phyloP scores from a whole-genome alignment of 345 rosid species.

The Pistacia integerrima region DNA sequence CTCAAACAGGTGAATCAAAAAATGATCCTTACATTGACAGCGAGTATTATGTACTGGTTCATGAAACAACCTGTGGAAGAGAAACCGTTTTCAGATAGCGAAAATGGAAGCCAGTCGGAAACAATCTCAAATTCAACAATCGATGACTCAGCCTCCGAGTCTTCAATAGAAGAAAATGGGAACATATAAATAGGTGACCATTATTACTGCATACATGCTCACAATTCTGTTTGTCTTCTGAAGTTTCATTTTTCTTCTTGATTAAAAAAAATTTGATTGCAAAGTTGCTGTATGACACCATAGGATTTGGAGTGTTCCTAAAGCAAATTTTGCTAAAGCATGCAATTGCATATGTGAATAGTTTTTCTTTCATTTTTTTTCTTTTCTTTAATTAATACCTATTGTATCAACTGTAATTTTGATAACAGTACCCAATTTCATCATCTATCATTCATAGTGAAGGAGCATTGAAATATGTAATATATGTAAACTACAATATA shows the following conservation, averaged over 20 bases:
- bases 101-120: slow-evolving; percentile 48
- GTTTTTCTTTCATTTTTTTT: background rate
- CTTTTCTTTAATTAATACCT: background rate
- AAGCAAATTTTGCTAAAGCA: slow-evolving; percentile 41
- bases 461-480: background rate
- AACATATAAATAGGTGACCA: slow-evolving; percentile 21
- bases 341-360: slow-evolving; percentile 36
- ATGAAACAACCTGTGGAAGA: slow-evolving; percentile 77
- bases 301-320: slow-evolving; percentile 30
- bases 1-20: slow-evolving; percentile 81
- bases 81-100: slow-evolving; percentile 70
- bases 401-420: background rate
- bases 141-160: slow-evolving; percentile 84
- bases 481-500: background rate
- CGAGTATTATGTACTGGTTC: slow-evolving; percentile 92
- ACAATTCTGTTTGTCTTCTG: background rate
- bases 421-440: too few relatives aligned
- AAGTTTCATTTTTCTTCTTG: background rate
- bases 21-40: slow-evolving; percentile 93
- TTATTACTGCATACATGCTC: background rate
- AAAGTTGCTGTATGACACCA: slow-evolving; percentile 25
- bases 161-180: slow-evolving; percentile 63
- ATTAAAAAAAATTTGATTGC: slow-evolving; percentile 30
- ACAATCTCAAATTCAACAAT: slow-evolving; percentile 68
- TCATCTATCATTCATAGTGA: background rate